Percentiles rank a stretch among this genome's conserved stretches.
phyloP scores from a whole-genome alignment of 768 basidiomycete species.

The Boletus sp. region DNA sequence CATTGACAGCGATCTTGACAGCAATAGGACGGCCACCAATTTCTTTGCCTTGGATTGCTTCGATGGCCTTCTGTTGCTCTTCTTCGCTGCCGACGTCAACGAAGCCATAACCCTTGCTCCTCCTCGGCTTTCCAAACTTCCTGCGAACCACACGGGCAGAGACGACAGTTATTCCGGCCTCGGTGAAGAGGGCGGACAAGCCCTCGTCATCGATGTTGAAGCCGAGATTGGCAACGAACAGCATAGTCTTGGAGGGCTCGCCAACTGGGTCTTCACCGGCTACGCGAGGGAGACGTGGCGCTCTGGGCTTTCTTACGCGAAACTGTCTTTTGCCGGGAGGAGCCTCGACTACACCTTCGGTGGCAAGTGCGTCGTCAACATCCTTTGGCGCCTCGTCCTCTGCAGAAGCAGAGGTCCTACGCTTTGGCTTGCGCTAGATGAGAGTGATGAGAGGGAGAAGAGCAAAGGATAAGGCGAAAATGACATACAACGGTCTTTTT shows the following conservation, averaged over 20 bases:
- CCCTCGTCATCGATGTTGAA: constrained; percentile 88
- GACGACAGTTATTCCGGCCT: constrained; percentile 76
- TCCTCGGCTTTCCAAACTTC: constrained; percentile 79
- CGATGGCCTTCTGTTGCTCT: constrained; percentile 90
- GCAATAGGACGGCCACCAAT: constrained; percentile 82
- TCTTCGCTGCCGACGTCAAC: constrained; percentile 90
- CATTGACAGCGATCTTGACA: constrained; percentile 95
- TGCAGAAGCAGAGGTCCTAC: constrained; percentile 34
- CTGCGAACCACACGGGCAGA: constrained; percentile 89
- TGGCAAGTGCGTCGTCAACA: constrained; percentile 31
- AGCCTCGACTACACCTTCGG: constrained; percentile 39
- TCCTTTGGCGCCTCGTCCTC: constrained; percentile 31
- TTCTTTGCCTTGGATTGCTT: constrained; percentile 82
- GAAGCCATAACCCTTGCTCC: constrained; percentile 97
- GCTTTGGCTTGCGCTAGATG: constrained; percentile 55
- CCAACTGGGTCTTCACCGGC: constrained; percentile 82
- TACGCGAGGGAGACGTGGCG: constrained; percentile 61
- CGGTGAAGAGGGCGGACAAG: constrained; percentile 79
- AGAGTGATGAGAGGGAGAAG: constrained; percentile 9
- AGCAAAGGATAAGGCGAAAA: neutral
- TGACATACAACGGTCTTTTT: constrained; percentile 59
- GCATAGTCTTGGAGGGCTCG: constrained; percentile 83
- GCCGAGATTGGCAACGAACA: constrained; percentile 97
- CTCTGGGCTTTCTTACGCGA: constrained; percentile 56
- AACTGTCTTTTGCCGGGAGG: constrained; percentile 40